Percentiles rank a stretch among this genome's conserved stretches.
These are phyloP conservation scores for Mediolabrus comicus DNA, from an alignment of 108 stramenopile genomes.

Conservation along the genomic window DNA sequence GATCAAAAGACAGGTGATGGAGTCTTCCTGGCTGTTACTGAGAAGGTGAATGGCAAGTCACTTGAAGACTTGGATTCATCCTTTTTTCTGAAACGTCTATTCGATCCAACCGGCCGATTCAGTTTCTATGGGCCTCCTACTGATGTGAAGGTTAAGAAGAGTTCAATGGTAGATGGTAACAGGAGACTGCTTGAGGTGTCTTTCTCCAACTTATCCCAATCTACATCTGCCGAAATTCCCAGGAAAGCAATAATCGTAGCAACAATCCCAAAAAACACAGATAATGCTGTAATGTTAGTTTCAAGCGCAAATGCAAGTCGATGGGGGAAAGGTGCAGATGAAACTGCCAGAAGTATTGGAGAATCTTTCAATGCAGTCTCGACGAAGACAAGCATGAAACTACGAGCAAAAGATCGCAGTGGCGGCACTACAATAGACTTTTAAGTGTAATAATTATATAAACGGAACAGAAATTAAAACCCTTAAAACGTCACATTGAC, in stretches of 20 bases:
- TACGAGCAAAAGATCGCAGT: slow-evolving; percentile 62
- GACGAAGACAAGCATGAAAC: slow-evolving; percentile 58
- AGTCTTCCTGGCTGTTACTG: slow-evolving; percentile 75
- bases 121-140: slow-evolving; percentile 83
- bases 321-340: slow-evolving; percentile 71
- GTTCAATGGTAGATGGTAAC: slow-evolving; percentile 15
- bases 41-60: slow-evolving; percentile 45
- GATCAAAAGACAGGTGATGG: slow-evolving; percentile 79
- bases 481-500: not conserved
- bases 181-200: slow-evolving; percentile 59
- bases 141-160: slow-evolving; percentile 73
- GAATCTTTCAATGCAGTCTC: slow-evolving; percentile 70
- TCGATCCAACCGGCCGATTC: slow-evolving; percentile 77
- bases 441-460: not conserved
- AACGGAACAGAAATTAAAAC: not conserved
- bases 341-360: slow-evolving; percentile 20
- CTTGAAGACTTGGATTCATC: slow-evolving; percentile 58
- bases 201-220: slow-evolving; percentile 74
- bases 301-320: slow-evolving; percentile 57
- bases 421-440: slow-evolving; percentile 33
- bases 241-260: slow-evolving; percentile 66
- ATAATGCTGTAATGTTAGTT: slow-evolving; percentile 80
- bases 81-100: slow-evolving; percentile 63
- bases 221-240: slow-evolving; percentile 79
- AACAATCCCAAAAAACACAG: slow-evolving; percentile 65